These are phyloP conservation scores for Cardamine chenopodiifolia DNA, from an alignment of 345 rosid species.

Conservation along the genomic window DNA sequence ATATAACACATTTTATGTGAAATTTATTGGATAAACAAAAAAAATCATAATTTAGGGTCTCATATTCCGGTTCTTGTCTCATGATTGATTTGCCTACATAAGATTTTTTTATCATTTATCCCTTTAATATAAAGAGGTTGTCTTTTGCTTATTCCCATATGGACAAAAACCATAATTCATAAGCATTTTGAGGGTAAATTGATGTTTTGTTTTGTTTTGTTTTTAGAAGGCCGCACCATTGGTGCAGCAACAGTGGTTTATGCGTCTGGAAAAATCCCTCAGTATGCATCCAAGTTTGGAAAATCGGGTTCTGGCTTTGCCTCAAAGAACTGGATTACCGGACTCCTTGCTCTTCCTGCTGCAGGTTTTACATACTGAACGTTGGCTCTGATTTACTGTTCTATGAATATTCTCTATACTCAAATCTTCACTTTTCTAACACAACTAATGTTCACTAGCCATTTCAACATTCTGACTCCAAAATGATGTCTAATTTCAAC, in stretches of 20 bases:
- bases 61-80: neutral
- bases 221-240: conserved; percentile 64
- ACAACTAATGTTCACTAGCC: too few relatives aligned
- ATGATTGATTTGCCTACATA: neutral
- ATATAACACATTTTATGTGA: neutral
- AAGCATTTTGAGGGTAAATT: neutral
- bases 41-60: neutral
- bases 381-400: neutral
- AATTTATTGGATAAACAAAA: neutral
- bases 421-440: neutral
- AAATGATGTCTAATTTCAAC: neutral
- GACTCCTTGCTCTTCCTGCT: conserved; percentile 71
- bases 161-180: neutral
- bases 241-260: conserved; percentile 67
- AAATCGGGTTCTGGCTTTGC: conserved; percentile 51
- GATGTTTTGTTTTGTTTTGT: neutral
- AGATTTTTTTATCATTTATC: too few relatives aligned
- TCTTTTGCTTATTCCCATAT: neutral
- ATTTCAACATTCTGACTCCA: neutral
- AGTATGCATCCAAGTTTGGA: conserved; percentile 53
- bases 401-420: neutral
- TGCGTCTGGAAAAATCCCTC: conserved; percentile 52
- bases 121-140: neutral
- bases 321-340: conserved; percentile 65
- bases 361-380: conserved; percentile 57